Percentiles rank a stretch among this genome's conserved stretches.
These are phyloP conservation scores for Meyerozyma athensensis DNA, from an alignment of 1,139 yeast species.

Conservation along the genomic window DNA sequence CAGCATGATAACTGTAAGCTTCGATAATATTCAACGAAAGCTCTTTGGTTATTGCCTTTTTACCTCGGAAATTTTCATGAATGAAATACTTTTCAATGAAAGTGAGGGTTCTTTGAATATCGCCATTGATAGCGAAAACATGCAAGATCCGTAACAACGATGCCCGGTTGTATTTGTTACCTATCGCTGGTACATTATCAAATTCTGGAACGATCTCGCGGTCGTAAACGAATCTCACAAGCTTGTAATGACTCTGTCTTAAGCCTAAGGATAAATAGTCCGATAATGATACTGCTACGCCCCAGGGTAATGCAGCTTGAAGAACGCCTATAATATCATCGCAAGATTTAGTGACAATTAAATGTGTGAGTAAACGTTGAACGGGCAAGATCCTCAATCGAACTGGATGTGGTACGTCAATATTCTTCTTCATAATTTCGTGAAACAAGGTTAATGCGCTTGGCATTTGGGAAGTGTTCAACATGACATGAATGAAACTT, in stretches of 20 bases:
- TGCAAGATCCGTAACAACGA: slow-evolving; percentile 22
- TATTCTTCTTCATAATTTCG: not conserved
- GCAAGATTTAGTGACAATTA: not conserved
- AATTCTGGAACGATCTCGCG: not conserved
- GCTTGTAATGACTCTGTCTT: not conserved
- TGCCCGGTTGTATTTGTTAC: not conserved
- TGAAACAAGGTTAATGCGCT: not conserved
- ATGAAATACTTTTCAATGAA: slow-evolving; percentile 36
- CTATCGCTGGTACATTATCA: not conserved
- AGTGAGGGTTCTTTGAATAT: slow-evolving; percentile 29
- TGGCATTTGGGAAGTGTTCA: not conserved
- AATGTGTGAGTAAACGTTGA: not conserved
- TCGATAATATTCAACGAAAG: slow-evolving; percentile 31
- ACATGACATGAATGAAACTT: slow-evolving; percentile 1
- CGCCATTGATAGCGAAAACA: slow-evolving; percentile 34
- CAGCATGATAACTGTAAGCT: slow-evolving; percentile 30
- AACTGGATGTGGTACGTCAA: not conserved
- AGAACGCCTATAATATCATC: not conserved
- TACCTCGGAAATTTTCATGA: slow-evolving; percentile 29
- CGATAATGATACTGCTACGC: not conserved
- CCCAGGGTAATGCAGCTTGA: not conserved
- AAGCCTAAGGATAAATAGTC: not conserved
- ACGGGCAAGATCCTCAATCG: not conserved
- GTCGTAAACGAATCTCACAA: not conserved
- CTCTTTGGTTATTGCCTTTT: slow-evolving; percentile 30